Evolutionary conservation across 2,329 filamentous ascomycete species (phyloP).

Genomic region (Aureobasidium sp.): DNA sequence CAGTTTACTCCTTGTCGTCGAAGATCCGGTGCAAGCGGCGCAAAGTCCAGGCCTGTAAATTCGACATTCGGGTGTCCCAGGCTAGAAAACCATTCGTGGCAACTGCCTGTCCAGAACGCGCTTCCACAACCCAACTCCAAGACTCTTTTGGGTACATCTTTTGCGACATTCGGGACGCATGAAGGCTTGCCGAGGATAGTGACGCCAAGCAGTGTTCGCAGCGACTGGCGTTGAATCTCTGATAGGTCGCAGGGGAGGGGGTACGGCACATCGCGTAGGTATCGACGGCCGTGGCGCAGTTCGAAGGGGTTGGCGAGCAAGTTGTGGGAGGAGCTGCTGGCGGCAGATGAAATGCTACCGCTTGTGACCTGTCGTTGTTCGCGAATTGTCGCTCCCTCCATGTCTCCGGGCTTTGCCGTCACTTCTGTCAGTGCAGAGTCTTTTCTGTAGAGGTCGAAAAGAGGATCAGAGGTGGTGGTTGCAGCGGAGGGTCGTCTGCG

Average conservation of each 20-base stretch:
- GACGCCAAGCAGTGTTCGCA: slow-evolving; percentile 74
- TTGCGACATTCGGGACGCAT: slow-evolving; percentile 60
- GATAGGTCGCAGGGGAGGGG: slow-evolving; percentile 82
- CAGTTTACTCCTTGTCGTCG: slow-evolving; percentile 72
- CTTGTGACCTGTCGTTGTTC: neutral
- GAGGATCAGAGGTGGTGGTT: neutral
- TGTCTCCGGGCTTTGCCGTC: neutral
- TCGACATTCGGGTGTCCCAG: slow-evolving; percentile 62
- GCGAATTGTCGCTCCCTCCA: slow-evolving; percentile 2
- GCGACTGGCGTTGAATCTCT: slow-evolving; percentile 79
- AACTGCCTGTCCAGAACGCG: slow-evolving; percentile 83
- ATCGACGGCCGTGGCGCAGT: slow-evolving; percentile 71
- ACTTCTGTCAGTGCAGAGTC: neutral
- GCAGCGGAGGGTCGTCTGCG: neutral
- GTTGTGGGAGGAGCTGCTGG: slow-evolving; percentile 1
- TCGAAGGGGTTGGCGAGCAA: slow-evolving; percentile 43
- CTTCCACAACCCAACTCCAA: slow-evolving; percentile 84
- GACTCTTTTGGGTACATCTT: slow-evolving; percentile 66
- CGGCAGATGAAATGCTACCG: neutral
- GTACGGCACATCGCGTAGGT: slow-evolving; percentile 73
- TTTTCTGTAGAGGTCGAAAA: slow-evolving; percentile 1
- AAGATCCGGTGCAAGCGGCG: slow-evolving; percentile 60
- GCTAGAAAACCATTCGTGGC: slow-evolving; percentile 68
- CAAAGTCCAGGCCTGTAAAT: slow-evolving; percentile 78
- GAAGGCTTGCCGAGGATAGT: slow-evolving; percentile 75